Evolutionary conservation across 345 rosid species (phyloP).

Genomic region (thale cress (Arabidopsis thaliana)): TAIR10.1 NC_003076.8:1084001-1084500

Average conservation of each 20-base stretch:
- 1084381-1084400: conserved; percentile 37
- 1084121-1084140: conserved; percentile 34
- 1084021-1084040: conserved; percentile 78
- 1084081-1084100: conserved; percentile 28
- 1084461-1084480: conserved; percentile 34
- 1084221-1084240: conserved; percentile 15
- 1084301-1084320: conserved; percentile 37
- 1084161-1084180: conserved; percentile 75
- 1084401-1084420: conserved; percentile 8
- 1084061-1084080: conserved; percentile 38
- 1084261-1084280: conserved; percentile 19
- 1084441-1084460: neutral
- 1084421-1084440: neutral
- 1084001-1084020: conserved; percentile 72
- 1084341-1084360: conserved; percentile 30
- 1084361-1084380: conserved; percentile 34
- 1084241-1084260: conserved; percentile 17
- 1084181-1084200: conserved; percentile 54
- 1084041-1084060: conserved; percentile 60
- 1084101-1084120: conserved; percentile 44
- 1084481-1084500: conserved; percentile 26
- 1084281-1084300: conserved; percentile 28
- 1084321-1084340: conserved; percentile 21
- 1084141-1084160: conserved; percentile 67
- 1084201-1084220: conserved; percentile 37